Evolutionary conservation across 306 rosid genomes (phyloP).

Genomic region (Clitoria ternatea): DNA sequence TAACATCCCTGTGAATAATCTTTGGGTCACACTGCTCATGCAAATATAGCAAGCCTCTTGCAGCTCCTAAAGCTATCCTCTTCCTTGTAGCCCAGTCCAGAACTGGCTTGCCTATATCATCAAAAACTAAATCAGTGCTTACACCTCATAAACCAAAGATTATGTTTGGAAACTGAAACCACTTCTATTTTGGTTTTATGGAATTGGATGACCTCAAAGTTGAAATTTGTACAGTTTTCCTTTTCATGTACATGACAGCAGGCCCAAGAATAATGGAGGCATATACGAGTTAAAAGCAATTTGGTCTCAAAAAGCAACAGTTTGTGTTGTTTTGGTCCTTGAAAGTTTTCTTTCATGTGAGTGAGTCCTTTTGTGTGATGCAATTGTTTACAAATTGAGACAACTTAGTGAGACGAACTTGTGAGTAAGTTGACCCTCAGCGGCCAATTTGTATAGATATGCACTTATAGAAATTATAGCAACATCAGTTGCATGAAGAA

Average conservation of each 20-base stretch:
- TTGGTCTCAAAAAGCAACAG: neutral
- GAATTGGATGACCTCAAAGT: neutral
- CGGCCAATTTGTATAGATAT: neutral
- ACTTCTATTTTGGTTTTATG: neutral
- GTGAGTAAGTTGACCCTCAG: neutral
- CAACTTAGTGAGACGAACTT: neutral
- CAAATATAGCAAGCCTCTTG: constrained; percentile 75
- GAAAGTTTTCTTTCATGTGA: neutral
- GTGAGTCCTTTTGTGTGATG: neutral
- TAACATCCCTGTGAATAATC: constrained; percentile 94
- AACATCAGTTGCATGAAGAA: neutral
- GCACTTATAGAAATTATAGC: neutral
- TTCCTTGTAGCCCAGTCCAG: constrained; percentile 90
- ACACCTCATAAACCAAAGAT: neutral
- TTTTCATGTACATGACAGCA: neutral
- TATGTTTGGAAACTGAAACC: neutral
- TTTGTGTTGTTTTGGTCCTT: neutral
- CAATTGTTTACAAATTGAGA: neutral
- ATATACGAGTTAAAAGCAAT: neutral
- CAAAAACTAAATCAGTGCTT: neutral
- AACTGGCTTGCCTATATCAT: constrained; percentile 70
- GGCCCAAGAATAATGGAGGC: neutral
- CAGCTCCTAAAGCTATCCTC: constrained; percentile 90
- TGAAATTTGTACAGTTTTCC: neutral
- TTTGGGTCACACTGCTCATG: constrained; percentile 99